Evolutionary conservation across 148 eudicot genomes (phyloP).

Genomic region (Chenopodium suecicum): DNA sequence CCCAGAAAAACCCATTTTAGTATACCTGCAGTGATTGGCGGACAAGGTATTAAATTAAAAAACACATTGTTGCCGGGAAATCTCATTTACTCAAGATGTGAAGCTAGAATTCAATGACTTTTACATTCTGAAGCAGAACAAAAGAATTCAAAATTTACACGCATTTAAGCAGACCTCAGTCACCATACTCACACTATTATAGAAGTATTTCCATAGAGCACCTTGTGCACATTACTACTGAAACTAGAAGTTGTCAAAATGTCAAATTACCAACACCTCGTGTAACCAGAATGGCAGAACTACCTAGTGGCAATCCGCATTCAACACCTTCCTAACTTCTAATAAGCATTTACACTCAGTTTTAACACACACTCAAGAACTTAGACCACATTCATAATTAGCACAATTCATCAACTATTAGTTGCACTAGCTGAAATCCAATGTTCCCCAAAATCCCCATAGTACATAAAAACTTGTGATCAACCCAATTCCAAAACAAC

Average conservation of each 20-base stretch:
- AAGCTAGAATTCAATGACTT: background rate
- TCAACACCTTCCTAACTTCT: background rate
- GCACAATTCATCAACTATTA: slow-evolving; percentile 24
- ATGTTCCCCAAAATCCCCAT: background rate
- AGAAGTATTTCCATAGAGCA: background rate
- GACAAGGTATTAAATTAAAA: slow-evolving; percentile 5
- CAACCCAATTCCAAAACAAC: background rate
- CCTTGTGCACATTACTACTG: background rate
- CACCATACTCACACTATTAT: no score
- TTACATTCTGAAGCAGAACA: background rate
- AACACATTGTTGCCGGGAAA: background rate
- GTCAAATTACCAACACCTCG: background rate
- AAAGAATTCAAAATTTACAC: background rate
- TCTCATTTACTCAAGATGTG: background rate
- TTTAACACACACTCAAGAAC: background rate
- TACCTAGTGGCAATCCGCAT: background rate
- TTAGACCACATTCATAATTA: background rate
- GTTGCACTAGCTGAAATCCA: background rate
- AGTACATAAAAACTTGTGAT: background rate
- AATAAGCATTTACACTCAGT: background rate
- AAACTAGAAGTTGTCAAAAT: background rate
- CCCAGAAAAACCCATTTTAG: slow-evolving; percentile 98
- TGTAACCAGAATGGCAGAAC: background rate
- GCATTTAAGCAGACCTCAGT: background rate
- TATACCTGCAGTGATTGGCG: slow-evolving; percentile 57